These are phyloP conservation scores for Pseudogymnoascus sp. DNA, from an alignment of 2,329 filamentous ascomycete species.

Conservation along the genomic window DNA sequence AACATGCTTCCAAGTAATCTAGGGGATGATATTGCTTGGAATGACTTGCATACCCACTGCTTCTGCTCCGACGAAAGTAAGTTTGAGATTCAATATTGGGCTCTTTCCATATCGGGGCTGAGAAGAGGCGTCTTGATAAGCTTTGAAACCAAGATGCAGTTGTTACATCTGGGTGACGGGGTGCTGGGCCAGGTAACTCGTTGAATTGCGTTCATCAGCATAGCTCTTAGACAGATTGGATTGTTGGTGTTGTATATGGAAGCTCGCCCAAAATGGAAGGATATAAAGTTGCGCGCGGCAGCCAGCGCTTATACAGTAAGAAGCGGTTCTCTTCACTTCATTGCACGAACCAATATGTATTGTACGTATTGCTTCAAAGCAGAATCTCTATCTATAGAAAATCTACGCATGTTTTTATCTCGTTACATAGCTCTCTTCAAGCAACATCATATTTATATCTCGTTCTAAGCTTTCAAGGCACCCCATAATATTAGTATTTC, in stretches of 20 bases:
- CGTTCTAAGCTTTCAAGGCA: neutral
- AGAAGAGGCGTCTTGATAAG: neutral
- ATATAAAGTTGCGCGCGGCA: neutral
- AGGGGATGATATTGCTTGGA: neutral
- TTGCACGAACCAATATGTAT: neutral
- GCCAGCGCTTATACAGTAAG: neutral
- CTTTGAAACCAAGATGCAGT: neutral
- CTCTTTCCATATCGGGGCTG: neutral
- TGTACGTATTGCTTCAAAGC: neutral
- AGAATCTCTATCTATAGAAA: neutral
- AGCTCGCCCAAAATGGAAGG: neutral
- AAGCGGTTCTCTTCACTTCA: neutral
- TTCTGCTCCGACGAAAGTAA: neutral
- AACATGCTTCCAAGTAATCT: neutral
- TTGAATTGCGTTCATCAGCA: neutral
- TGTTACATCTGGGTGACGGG: neutral
- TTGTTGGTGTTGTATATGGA: neutral
- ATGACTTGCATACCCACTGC: neutral
- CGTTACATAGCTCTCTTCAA: neutral
- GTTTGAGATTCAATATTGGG: neutral
- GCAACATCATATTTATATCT: neutral
- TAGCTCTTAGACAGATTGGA: neutral
- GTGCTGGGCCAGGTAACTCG: neutral
- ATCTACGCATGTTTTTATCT: neutral
- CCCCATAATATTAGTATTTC: neutral